These are phyloP conservation scores for Buddleja alternifolia DNA, from an alignment of 257 asterid genomes.

Conservation along the genomic window DNA sequence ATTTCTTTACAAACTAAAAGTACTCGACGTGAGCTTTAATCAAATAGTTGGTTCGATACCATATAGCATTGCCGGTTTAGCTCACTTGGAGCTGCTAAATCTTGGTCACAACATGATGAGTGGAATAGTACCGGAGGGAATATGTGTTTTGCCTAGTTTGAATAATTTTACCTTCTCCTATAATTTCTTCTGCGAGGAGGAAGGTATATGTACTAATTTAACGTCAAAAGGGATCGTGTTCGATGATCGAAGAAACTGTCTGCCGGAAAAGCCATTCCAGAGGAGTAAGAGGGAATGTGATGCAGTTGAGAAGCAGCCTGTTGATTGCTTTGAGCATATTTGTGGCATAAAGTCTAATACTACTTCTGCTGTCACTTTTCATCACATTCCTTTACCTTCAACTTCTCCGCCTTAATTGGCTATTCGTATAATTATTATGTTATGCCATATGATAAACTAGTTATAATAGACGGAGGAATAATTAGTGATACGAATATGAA, in stretches of 20 bases:
- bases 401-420: slow-evolving; percentile 15
- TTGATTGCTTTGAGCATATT: slow-evolving; percentile 47
- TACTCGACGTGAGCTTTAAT: slow-evolving; percentile 65
- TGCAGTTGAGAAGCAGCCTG: slow-evolving; percentile 45
- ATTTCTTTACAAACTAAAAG: slow-evolving; percentile 53
- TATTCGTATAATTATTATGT: neutral
- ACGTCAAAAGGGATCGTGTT: slow-evolving; percentile 49
- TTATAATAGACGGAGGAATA: slow-evolving; percentile 6
- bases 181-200: slow-evolving; percentile 64
- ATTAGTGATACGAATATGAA: neutral
- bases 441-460: slow-evolving; percentile 5
- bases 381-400: slow-evolving; percentile 11
- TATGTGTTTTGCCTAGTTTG: slow-evolving; percentile 59
- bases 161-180: slow-evolving; percentile 52
- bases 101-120: slow-evolving; percentile 64
- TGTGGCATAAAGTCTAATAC: slow-evolving; percentile 28
- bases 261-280: slow-evolving; percentile 61
- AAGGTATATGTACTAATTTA: slow-evolving; percentile 56
- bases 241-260: slow-evolving; percentile 66
- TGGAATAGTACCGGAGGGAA: slow-evolving; percentile 63
- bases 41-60: slow-evolving; percentile 63
- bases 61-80: slow-evolving; percentile 58
- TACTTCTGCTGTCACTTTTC: neutral
- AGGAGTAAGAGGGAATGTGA: slow-evolving; percentile 75
- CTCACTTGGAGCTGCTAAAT: slow-evolving; percentile 58